phyloP scores from a whole-genome alignment of 1,284 basidiomycete genomes.

The Ustilago crameri region DNA sequence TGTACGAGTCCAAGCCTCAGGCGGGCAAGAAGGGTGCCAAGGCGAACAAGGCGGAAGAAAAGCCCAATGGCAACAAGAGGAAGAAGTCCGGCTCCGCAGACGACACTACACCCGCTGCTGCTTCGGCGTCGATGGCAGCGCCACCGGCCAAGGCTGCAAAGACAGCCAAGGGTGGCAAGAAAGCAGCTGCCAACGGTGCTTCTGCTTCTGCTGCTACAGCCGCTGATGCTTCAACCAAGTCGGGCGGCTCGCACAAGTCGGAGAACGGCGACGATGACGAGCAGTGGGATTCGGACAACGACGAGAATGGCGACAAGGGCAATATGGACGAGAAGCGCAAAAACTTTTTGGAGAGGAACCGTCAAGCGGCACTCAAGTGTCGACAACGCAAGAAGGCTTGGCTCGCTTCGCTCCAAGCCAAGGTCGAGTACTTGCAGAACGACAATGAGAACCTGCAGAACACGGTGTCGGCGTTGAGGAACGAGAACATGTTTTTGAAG shows the following conservation, averaged over 20 bases:
- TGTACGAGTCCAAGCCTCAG: constrained; percentile 40
- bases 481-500: constrained; percentile 70
- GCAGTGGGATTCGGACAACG: constrained; percentile 37
- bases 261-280: constrained; percentile 69
- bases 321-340: constrained; percentile 68
- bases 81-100: constrained; percentile 49
- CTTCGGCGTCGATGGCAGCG: constrained; percentile 11
- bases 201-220: constrained; percentile 7
- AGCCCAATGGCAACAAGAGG: constrained; percentile 52
- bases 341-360: constrained; percentile 66
- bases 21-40: constrained; percentile 13
- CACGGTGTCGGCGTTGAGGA: constrained; percentile 71
- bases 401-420: constrained; percentile 89
- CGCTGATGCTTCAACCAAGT: constrained; percentile 55
- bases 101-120: constrained; percentile 4
- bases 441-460: constrained; percentile 90
- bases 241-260: constrained; percentile 28
- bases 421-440: constrained; percentile 86
- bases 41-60: constrained; percentile 17
- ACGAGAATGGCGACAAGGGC: constrained; percentile 59
- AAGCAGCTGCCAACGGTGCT: constrained; percentile 49
- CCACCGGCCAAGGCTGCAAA: constrained; percentile 39
- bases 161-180: constrained; percentile 69
- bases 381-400: constrained; percentile 98
- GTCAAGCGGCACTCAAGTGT: constrained; percentile 89